phyloP scores from a whole-genome alignment of 2,329 filamentous ascomycete genomes.

The Aschersonia sp. region DNA sequence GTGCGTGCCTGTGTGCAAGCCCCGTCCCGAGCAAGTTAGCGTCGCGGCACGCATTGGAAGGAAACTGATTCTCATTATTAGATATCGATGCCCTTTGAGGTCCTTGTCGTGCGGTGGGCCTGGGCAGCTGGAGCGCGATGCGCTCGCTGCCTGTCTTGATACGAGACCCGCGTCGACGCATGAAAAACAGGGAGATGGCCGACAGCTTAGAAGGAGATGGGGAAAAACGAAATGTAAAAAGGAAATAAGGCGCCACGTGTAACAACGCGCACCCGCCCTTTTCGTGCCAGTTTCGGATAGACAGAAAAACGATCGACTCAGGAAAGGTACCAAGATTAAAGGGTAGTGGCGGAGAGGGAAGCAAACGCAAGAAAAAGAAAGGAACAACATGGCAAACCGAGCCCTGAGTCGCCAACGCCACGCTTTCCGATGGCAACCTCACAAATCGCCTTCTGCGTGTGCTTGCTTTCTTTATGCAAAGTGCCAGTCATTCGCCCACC shows the following conservation, averaged over 20 bases:
- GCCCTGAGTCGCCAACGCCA: not conserved
- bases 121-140: not conserved
- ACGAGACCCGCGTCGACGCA: conserved; percentile 2
- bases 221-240: no score
- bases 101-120: not conserved
- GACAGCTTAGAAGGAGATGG: no score
- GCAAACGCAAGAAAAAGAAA: not conserved
- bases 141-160: not conserved
- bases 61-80: no score
- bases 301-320: no score
- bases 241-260: no score
- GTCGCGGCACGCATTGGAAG: conserved; percentile 2
- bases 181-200: not conserved
- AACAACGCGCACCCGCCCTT: no score
- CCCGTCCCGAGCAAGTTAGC: conserved; percentile 1
- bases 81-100: not conserved
- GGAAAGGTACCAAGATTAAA: not conserved
- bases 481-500: not conserved
- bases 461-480: not conserved
- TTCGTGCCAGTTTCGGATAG: no score
- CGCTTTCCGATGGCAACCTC: no score
- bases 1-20: conserved; percentile 1
- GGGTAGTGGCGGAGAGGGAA: not conserved
- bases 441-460: not conserved
- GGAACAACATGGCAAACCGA: not conserved